Base-by-base conservation (phyloP, 1,284 basidiomycete genomes). In the Ceratobasidium sp. region DNA sequence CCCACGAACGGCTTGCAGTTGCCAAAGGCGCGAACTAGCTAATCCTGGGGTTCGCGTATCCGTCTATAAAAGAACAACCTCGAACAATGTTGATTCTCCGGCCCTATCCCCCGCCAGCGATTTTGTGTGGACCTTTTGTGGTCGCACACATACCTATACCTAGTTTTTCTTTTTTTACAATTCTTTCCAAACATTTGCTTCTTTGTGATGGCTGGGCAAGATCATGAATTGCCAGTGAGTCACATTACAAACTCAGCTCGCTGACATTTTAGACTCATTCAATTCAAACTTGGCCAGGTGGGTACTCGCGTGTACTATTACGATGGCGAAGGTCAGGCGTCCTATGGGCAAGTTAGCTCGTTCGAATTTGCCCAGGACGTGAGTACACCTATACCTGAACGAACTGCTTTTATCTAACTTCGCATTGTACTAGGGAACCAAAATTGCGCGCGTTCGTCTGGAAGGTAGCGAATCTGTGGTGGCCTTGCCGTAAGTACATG, bases 81-180 rank as follows among this genome's bases (percentile, higher is more conserved):
- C 20, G n/a, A n/a, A 72, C 44, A 12, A 42, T 72, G 39, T 9
- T 44, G 15, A 44, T 76, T 76, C 61, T n/a, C 39, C 72, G 72
- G 72, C 72, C 61, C 72, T 76, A 76, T 61, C 72, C 72, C 71
- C 49, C 72, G 72, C 72, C 72, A 66, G 72, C 72, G 72, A 76
- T 28, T 63, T 76, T 61, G 72, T 76, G 72, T 76, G 46, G 72
- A 76, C 72, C 72, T 53, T 42, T 33, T 15, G 33, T 20, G 72
- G 72, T 76, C 72, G 72, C 44, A 23, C 72, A 76, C 72, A 61
- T 53, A 55, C 58, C 26, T 42, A 53, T 61, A 63, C 26, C 42
- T 33, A 33, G 33, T 33, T 72, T 44, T 72, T 60, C 26, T 46
- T 26, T 66, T 76, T 66, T 66, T 33, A 66, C 33, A 13, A 53